Percentiles rank a stretch among this genome's conserved stretches.
These are phyloP conservation scores for Gnaphalium uliginosum DNA, from an alignment of 129 eudicot species.

Conservation along the genomic window DNA sequence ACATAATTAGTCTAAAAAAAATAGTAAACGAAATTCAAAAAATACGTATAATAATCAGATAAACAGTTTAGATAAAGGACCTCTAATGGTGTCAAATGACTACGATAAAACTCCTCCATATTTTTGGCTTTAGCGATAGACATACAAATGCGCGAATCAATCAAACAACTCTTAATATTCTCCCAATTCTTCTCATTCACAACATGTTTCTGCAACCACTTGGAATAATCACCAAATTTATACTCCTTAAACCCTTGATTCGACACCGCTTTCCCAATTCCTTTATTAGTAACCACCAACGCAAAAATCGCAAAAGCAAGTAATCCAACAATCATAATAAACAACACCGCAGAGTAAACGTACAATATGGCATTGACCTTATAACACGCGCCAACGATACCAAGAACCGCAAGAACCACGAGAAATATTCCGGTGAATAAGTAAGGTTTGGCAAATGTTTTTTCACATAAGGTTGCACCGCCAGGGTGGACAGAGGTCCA, in stretches of 20 bases:
- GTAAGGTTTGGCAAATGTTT: conserved; percentile 46
- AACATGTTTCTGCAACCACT: conserved; percentile 70
- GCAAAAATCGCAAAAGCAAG: conserved; percentile 46
- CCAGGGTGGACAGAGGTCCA: conserved; percentile 36
- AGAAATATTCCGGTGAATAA: conserved; percentile 49
- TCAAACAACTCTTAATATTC: conserved; percentile 60
- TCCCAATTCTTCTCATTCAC: conserved; percentile 52
- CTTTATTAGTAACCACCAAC: conserved; percentile 53
- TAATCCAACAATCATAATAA: conserved; percentile 44
- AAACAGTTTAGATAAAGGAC: conserved; percentile 19
- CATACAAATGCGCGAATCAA: conserved; percentile 44
- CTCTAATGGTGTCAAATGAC: conserved; percentile 41
- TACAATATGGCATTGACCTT: conserved; percentile 37
- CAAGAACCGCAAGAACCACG: conserved; percentile 48
- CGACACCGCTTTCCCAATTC: conserved; percentile 45
- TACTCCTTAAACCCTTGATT: conserved; percentile 41
- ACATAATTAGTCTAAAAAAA: neutral
- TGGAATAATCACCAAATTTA: conserved; percentile 58
- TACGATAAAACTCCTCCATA: conserved; percentile 32
- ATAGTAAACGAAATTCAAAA: neutral
- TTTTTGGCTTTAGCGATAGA: conserved; percentile 19
- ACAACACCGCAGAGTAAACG: conserved; percentile 47
- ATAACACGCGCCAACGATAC: conserved; percentile 51
- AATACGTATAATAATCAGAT: neutral
- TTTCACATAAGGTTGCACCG: conserved; percentile 44